Evolutionary conservation across 441 rosid species (phyloP), one percentile per base, ranked within the genome.

Genomic region (Erodium moschatum): DNA sequence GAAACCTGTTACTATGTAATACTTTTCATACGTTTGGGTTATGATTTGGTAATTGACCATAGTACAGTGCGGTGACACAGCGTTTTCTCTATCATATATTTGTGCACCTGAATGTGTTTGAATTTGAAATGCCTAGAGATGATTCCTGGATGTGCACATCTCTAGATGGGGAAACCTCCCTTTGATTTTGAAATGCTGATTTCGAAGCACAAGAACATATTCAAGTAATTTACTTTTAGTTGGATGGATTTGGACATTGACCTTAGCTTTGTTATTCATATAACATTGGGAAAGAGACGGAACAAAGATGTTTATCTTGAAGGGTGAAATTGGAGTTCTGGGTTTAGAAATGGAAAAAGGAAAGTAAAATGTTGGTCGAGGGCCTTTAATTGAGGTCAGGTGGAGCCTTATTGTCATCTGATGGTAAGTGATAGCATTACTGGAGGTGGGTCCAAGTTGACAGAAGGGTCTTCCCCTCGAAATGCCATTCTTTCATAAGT

Each of bases 281-380:
- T 60, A 13, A 60, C 6, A 20, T 21, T 10, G n/a, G 31, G 10
- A 10, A 58, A 58, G 64, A 58, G 20, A 19, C 20, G 64, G 13
- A 10, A 10, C 13, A 11, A 60, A 60, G 4, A 60, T n/a, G 64
- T 21, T 60, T 60, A 20, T 50, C 33, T 10, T 20, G 33, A 60
- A 60, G 15, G 15, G 64, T 21, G 33, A 60, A 60, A 60, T 60
- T 60, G 64, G 61, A 19, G 21, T 56, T 9, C 64, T 58, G 2
- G n/a, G 33, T 60, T 20, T 21, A 60, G 31, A 60, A 60, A 7
- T 50, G 33, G 10, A 2, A 21, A 21, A 58, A 60, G 64, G 31
- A 60, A 20, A 60, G 64, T 21, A 58, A 58, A 58, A 9, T 11
- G n/a, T 20, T 10, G 64, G 33, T 21, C 15, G 33, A 20, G 64